phyloP scores from a whole-genome alignment of 169 alveolate genomes.

The Blepharisma undulans region DNA sequence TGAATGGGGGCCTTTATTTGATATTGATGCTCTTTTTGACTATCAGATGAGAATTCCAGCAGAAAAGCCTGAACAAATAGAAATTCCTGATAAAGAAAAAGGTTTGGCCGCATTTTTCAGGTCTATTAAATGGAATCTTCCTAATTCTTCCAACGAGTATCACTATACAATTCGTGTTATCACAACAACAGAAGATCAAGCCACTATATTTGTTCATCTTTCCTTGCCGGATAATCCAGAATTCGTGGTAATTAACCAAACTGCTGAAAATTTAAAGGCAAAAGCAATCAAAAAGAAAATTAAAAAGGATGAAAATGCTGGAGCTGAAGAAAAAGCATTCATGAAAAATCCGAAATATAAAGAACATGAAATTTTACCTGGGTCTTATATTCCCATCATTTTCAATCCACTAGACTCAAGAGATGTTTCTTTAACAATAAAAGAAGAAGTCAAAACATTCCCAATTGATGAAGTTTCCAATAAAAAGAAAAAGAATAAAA shows the following conservation, averaged over 20 bases:
- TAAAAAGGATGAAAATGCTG: background rate
- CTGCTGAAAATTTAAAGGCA: background rate
- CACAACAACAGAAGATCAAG: slow-evolving; percentile 15
- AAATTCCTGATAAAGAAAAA: background rate
- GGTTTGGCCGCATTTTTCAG: background rate
- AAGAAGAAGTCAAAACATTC: background rate
- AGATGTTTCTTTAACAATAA: background rate
- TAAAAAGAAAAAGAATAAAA: background rate
- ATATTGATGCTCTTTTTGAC: background rate
- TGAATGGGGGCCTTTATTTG: slow-evolving; percentile 7
- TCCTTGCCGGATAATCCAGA: background rate
- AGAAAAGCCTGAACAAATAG: background rate
- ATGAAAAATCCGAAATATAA: background rate
- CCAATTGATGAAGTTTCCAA: background rate
- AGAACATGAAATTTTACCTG: background rate
- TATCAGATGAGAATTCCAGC: slow-evolving; percentile 1
- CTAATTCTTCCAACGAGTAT: background rate
- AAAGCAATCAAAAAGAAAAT: background rate
- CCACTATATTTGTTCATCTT: background rate
- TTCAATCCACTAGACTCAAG: background rate
- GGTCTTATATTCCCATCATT: background rate
- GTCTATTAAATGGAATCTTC: background rate
- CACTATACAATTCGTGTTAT: background rate
- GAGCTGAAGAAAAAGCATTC: background rate
- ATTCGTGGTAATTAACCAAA: background rate